phyloP scores from a whole-genome alignment of 2,329 filamentous ascomycete genomes.

The Thermomyces lanuginosus region DNA sequence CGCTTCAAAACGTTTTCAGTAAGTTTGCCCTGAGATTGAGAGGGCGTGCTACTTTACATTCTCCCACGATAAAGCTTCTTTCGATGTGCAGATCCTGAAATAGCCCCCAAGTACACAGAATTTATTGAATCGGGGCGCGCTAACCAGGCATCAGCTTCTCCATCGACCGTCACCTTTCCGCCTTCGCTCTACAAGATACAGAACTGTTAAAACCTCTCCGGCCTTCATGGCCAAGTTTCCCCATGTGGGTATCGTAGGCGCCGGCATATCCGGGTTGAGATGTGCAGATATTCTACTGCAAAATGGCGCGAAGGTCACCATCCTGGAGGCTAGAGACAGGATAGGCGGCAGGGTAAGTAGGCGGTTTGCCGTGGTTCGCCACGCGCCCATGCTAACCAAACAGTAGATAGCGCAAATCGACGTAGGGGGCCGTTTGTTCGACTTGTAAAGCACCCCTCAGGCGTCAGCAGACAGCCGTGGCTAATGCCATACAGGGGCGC shows the following conservation, averaged over 20 bases:
- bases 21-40: too few species aligned
- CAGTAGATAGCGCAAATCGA: slow-evolving; percentile 34
- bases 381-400: slow-evolving; percentile 1
- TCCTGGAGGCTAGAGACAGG: slow-evolving; percentile 43
- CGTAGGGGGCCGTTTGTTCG: slow-evolving; percentile 35
- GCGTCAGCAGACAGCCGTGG: not conserved
- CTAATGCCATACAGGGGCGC: slow-evolving; percentile 33
- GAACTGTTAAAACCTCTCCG: too few species aligned
- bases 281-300: slow-evolving; percentile 42
- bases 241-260: slow-evolving; percentile 43
- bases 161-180: too few species aligned
- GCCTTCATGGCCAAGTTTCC: slow-evolving; percentile 24
- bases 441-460: slow-evolving; percentile 30
- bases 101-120: too few species aligned
- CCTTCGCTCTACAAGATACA: too few species aligned
- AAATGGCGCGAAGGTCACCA: slow-evolving; percentile 40
- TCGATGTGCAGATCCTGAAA: too few species aligned
- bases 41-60: too few species aligned
- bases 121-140: too few species aligned
- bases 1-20: too few species aligned
- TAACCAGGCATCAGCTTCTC: too few species aligned
- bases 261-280: slow-evolving; percentile 43
- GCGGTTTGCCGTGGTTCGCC: not conserved
- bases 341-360: slow-evolving; percentile 40
- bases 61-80: too few species aligned